These are phyloP conservation scores for Diospyros kaki DNA, from an alignment of 148 eudicot genomes.

Conservation along the genomic window DNA sequence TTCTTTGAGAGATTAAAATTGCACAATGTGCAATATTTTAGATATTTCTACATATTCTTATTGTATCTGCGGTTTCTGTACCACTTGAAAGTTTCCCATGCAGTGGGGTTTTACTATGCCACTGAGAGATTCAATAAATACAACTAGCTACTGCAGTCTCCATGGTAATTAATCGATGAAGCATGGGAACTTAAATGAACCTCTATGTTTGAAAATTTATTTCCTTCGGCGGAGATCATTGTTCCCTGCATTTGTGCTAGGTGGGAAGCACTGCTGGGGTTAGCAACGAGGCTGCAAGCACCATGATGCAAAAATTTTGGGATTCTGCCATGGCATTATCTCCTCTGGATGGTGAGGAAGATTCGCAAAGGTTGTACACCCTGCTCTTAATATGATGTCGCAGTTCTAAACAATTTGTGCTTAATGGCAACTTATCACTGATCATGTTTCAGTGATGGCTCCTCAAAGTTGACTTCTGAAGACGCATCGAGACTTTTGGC, in stretches of 20 bases:
- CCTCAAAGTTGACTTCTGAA: constrained; percentile 69
- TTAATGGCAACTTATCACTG: constrained; percentile 9
- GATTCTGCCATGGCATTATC: constrained; percentile 69
- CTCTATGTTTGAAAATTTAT: neutral
- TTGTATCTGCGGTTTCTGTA: neutral
- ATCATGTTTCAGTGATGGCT: constrained; percentile 48
- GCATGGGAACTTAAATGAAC: neutral
- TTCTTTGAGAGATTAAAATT: too few relatives aligned
- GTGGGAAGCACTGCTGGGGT: constrained; percentile 63
- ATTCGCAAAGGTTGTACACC: constrained; percentile 52
- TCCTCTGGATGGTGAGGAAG: constrained; percentile 63
- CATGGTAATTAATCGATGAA: neutral
- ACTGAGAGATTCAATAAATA: neutral
- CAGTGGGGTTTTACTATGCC: neutral
- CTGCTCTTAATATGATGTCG: neutral
- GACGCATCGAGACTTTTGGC: constrained; percentile 47
- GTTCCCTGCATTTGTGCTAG: constrained; percentile 24
- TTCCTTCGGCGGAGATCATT: neutral
- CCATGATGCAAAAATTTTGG: constrained; percentile 85
- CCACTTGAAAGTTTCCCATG: neutral
- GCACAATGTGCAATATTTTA: neutral
- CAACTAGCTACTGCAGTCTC: neutral
- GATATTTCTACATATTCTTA: neutral
- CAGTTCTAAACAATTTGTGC: neutral
- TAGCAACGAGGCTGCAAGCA: constrained; percentile 53